These are phyloP conservation scores for Debaryomyces coudertii DNA, from an alignment of 1,139 yeast species.

Conservation along the genomic window DNA sequence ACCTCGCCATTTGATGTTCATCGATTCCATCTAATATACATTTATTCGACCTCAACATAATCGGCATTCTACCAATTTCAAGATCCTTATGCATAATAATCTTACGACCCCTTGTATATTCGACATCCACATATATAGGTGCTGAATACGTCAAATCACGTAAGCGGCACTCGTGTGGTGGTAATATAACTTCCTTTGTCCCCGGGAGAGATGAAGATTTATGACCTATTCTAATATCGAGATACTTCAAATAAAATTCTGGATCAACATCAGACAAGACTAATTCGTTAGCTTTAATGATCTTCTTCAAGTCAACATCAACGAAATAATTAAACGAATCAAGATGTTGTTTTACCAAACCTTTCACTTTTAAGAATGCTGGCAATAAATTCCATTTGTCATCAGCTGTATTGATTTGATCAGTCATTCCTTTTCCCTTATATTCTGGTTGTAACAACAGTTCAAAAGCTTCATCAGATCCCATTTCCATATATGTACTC, in stretches of 20 bases:
- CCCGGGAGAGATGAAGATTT: constrained; percentile 54
- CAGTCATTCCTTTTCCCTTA: constrained; percentile 84
- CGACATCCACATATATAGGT: constrained; percentile 95
- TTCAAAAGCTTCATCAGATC: constrained; percentile 59
- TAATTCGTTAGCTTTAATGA: constrained; percentile 85
- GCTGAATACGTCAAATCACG: constrained; percentile 96
- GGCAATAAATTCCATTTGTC: constrained; percentile 97
- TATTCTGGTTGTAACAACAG: constrained; percentile 79
- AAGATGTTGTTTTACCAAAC: constrained; percentile 93
- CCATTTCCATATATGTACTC: constrained; percentile 14
- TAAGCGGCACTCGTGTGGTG: constrained; percentile 96
- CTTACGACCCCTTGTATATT: constrained; percentile 91
- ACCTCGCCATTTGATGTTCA: constrained; percentile 81
- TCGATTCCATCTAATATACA: constrained; percentile 81
- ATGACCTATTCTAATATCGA: constrained; percentile 88
- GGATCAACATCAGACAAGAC: constrained; percentile 96
- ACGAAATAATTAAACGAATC: constrained; percentile 97
- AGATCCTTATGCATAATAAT: constrained; percentile 87
- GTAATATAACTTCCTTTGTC: constrained; percentile 65
- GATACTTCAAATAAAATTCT: constrained; percentile 86
- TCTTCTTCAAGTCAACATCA: constrained; percentile 89
- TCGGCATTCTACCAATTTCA: constrained; percentile 97
- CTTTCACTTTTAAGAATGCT: constrained; percentile 93
- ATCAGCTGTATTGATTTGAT: constrained; percentile 83
- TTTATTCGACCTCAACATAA: constrained; percentile 91